Percentiles rank a stretch among this genome's conserved stretches.
Conservation (phyloP, 1,139 yeast species). For the Nakaseomyces nivariensis region DNA sequence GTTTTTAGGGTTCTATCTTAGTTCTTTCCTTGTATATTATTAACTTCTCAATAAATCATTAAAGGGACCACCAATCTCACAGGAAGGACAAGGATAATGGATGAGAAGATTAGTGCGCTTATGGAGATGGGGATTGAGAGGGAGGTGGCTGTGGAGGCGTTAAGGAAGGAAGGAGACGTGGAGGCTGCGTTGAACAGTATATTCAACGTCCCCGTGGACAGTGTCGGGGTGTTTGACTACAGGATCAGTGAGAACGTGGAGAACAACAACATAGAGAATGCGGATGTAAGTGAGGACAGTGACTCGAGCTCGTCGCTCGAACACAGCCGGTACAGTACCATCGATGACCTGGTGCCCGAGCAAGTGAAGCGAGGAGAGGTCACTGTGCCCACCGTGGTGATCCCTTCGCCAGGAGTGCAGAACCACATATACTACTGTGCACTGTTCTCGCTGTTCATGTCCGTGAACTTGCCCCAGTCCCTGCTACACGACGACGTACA, state of each 20-base stretch:
- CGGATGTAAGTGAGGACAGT: no score
- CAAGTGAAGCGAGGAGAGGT: slow-evolving; percentile 8
- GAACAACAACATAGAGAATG: no score
- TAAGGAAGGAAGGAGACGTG: slow-evolving; percentile 18
- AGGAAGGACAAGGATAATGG: background rate
- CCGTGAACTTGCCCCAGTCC: slow-evolving; percentile 17
- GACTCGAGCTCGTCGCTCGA: no score
- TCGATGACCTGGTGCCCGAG: background rate
- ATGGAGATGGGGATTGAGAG: slow-evolving; percentile 26
- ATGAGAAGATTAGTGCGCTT: slow-evolving; percentile 10
- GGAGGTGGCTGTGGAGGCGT: slow-evolving; percentile 23
- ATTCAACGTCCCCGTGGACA: slow-evolving; percentile 7
- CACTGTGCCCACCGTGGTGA: slow-evolving; percentile 18
- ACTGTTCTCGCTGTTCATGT: slow-evolving; percentile 19
- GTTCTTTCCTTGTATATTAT: no score
- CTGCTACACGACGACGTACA: slow-evolving; percentile 18
- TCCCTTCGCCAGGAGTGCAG: slow-evolving; percentile 19
- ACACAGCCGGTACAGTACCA: background rate
- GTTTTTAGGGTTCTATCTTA: background rate
- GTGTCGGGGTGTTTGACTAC: background rate
- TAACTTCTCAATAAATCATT: no score
- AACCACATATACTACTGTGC: slow-evolving; percentile 23
- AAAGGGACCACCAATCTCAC: no score
- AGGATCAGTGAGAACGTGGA: no score
- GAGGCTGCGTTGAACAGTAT: slow-evolving; percentile 26